Conservation (phyloP, 1,284 basidiomycete species). For the Amylostereum chailletii region DNA sequence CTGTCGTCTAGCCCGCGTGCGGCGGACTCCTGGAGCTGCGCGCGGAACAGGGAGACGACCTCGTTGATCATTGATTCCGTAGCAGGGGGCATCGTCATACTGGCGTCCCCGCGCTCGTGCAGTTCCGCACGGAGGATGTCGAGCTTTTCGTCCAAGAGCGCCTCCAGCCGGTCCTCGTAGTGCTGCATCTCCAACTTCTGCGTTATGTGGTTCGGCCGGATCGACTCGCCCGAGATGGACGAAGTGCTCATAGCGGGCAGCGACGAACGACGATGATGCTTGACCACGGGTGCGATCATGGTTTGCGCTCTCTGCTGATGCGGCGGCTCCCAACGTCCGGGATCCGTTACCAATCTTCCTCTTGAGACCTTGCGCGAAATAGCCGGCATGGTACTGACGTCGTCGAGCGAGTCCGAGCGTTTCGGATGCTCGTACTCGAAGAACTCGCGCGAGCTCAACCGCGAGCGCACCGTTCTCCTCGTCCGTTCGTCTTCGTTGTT, state of each 20-base stretch:
- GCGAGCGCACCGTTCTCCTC: conserved; percentile 60
- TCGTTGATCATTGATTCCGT: conserved; percentile 58
- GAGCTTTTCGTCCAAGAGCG: conserved; percentile 60
- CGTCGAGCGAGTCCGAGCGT: conserved; percentile 49
- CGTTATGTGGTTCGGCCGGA: conserved; percentile 43
- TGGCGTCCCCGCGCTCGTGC: conserved; percentile 14
- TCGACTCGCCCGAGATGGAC: conserved; percentile 31
- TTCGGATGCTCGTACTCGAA: conserved; percentile 51
- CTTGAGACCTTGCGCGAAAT: conserved; percentile 54
- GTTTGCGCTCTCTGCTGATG: conserved; percentile 23
- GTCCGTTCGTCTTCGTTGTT: conserved; percentile 54
- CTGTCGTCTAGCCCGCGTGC: conserved; percentile 51
- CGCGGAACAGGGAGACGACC: conserved; percentile 55
- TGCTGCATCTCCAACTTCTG: conserved; percentile 50
- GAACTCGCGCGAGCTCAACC: conserved; percentile 56
- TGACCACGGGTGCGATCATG: conserved; percentile 35
- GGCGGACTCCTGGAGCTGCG: conserved; percentile 57
- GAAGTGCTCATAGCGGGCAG: conserved; percentile 41
- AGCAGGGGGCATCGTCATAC: conserved; percentile 25
- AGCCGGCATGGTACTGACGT: conserved; percentile 48
- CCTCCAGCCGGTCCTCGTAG: conserved; percentile 48
- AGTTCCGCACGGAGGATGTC: conserved; percentile 39
- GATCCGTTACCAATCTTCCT: conserved; percentile 47
- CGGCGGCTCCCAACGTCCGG: conserved; percentile 27
- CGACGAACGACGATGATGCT: conserved; percentile 46